Evolutionary conservation across 2,329 filamentous ascomycete genomes (phyloP), one percentile per base, ranked within the genome.

Genomic region (Aspergillus tubingensis): DNA sequence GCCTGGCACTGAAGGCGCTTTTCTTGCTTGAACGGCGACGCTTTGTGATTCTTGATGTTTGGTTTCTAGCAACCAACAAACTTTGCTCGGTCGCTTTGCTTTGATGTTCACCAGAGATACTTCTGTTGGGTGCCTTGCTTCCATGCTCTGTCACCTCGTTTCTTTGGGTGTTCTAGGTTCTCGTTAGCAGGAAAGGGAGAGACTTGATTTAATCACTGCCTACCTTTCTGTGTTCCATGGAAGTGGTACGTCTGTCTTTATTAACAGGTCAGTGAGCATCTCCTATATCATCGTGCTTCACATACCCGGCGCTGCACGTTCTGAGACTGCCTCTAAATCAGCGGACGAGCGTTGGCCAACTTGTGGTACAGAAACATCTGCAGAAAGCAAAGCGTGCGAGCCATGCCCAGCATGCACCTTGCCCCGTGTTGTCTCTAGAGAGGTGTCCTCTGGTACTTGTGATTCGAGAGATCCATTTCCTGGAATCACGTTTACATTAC

Each of bases 11-110:
- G 25, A 27, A 27, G 7, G 25, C 8, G 10, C 13, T 43, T 43
- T 21, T 43, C 25, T 27, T 60, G 51, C 47, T 62, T 52, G 7
- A 23, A 23, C 49, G 56, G 10, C 63, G 65, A 36, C 60, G 59
- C 48, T 72, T 73, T 2, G 55, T 53, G 6, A 64, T 49, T 41
- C 57, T 67, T 21, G 38, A 52, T 23, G 59, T 56, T 53, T 62
- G 58, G 11, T 48, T 62, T 15, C 5, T 19, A 47, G 10, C 13
- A 10, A 11, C 38, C 15, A 32, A 11, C 13, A n/a, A 19, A 27
- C 11, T 15, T 30, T n/a, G 2, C 6, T 54, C 23, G 19, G 19
- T 23, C 23, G 11, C 17, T n/a, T 11, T n/a, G 23, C 7, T 54
- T 11, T 27, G 23, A 11, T 11, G 10, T 30, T 30, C 27, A 30